Conservation (phyloP, 1,284 basidiomycete species). For the Ceratobasidium theobromae region DNA sequence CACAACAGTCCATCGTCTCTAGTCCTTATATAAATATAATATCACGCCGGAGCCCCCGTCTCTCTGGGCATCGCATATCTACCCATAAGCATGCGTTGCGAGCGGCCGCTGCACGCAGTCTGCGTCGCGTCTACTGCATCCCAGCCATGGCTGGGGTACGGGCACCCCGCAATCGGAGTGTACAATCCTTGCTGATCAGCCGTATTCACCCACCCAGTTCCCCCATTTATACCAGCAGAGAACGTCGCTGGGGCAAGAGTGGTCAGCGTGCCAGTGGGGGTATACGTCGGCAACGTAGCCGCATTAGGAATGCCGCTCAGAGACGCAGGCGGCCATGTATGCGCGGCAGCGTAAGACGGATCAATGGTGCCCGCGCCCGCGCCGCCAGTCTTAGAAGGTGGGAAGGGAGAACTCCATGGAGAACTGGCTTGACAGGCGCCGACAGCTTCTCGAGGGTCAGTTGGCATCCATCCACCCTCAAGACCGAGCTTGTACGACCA, state of each 20-base stretch:
- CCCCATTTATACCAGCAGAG: slow-evolving; percentile 55
- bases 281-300: slow-evolving; percentile 61
- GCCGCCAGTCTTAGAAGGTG: slow-evolving; percentile 61
- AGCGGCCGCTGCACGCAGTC: slow-evolving; percentile 8
- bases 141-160: slow-evolving; percentile 80
- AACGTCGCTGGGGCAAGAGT: slow-evolving; percentile 61
- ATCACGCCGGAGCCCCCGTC: neutral
- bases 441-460: slow-evolving; percentile 69
- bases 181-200: slow-evolving; percentile 39
- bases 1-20: neutral
- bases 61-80: slow-evolving; percentile 9
- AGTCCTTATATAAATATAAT: neutral
- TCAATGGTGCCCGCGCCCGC: slow-evolving; percentile 42
- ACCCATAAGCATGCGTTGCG: neutral
- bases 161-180: slow-evolving; percentile 60
- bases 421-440: slow-evolving; percentile 64
- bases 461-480: slow-evolving; percentile 82
- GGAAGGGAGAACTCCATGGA: slow-evolving; percentile 52
- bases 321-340: slow-evolving; percentile 63
- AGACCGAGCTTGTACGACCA: slow-evolving; percentile 90
- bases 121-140: slow-evolving; percentile 47
- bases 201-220: slow-evolving; percentile 75
- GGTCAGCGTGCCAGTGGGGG: slow-evolving; percentile 61
- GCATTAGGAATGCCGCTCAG: slow-evolving; percentile 52
- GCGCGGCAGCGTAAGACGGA: slow-evolving; percentile 49